Evolutionary conservation across 345 rosid genomes (phyloP), one percentile per base, ranked within the genome.

Genomic region (Citropsis articulata): DNA sequence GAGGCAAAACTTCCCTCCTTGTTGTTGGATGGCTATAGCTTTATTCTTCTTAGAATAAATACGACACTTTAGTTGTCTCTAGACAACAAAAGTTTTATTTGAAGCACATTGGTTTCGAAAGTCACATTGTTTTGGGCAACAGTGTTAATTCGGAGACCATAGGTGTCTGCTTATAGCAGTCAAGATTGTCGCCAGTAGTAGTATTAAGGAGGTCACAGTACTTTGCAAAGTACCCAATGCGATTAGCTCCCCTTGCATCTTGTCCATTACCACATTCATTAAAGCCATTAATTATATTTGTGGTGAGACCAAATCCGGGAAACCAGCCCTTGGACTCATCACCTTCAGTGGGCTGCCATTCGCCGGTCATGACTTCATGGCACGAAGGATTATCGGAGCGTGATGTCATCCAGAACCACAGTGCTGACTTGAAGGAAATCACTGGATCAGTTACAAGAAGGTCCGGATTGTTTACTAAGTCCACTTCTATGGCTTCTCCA

Each of bases 341-440:
- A 0, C 79, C 84, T 3, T 25, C 76, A 0, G 91, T 85, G 0
- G 87, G 90, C 66, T 67, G 42, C 90, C 91, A 89, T 1, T 63
- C 70, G 57, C 87, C 89, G 0, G 80, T 76, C 69, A 90, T 90
- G 78, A 87, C 93, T 22, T 84, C 66, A 30, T 92, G 97, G 85
- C 94, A 88, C 2, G 94, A 88, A 1, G 94, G 94, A 62, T 88
- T 90, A 2, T 88, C 87, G 13, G 81, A n/a, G 33, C 87, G 91
- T 18, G 87, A 72, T 35, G 92, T 89, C 97, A 86, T 90, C 97
- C 97, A 90, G 77, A 86, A 90, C 94, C 93, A 92, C 7, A 91
- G 65, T 14, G 93, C 94, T 73, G 94, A 78, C 81, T 92, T 88
- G 85, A 91, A 92, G 55, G 97, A 88, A 13, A 84, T 76, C 18